Evolutionary conservation across 192 early-diverging fungal species (phyloP), one percentile per base, ranked within the genome.

Genomic region (Mortierella antarctica): DNA sequence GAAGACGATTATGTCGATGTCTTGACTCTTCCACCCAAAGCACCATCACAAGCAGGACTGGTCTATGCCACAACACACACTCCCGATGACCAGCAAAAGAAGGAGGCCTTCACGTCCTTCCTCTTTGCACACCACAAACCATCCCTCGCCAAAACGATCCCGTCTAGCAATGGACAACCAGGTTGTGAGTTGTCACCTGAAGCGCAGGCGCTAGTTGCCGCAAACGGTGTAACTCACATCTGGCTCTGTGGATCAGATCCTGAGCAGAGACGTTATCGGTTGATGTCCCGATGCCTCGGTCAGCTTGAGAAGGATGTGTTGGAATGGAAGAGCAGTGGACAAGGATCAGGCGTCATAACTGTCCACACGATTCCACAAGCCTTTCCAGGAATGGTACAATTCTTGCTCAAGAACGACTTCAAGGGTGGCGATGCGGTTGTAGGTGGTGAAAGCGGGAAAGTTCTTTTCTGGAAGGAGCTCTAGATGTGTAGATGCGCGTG

Each of bases 221-320:
- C 47, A 5, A 56, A 46, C 12, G 77, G 77, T 5, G 77, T 62
- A 5, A 72, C 77, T 1, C 77, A 80, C 53, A 80, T 80, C 54
- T 80, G 77, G 77, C 70, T 80, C 17, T 80, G 77, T 21, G 77
- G 77, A 41, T 80, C 77, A 9, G 70, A 72, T 51, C 77, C 77
- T 1, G 69, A 66, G 42, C 70, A 71, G 42, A 48, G 77, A 63
- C 57, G 77, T 40, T 65, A 68, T 50, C 50, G 58, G 13, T 47
- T 71, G 13, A 80, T 80, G 77, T 23, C 60, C 10, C 57, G 20
- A 13, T 72, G 69, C 42, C 62, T 80, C 39, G 39, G 13, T 10
- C 70, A 72, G 46, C 54, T 80, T 1, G 77, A 80, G 23, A 39
- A 68, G 31, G 70, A 80, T 47, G 77, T 80, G 13, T 18, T 48